Evolutionary conservation across 225 moss, liverwort and hornwort genomes (phyloP), one percentile per base, ranked within the genome.

Genomic region (Sphagnum tenellum): DNA sequence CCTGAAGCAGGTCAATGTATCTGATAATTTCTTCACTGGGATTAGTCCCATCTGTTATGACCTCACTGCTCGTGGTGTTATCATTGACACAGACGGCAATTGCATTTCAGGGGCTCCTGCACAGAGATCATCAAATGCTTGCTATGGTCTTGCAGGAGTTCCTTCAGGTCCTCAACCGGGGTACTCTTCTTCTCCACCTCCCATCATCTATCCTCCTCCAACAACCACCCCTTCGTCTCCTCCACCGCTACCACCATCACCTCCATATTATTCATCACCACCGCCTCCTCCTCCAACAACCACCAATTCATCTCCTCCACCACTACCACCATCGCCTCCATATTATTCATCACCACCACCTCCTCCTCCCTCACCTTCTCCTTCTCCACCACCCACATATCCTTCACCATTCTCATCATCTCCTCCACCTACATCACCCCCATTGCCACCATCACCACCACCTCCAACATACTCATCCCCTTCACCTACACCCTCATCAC

Each of bases 21-120:
- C 87, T 3, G 54, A 96, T 58, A 96, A 92, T 50, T 92, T 29
- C 48, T 87, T 96, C 69, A 79, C 76, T 2, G 71, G 66, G 0
- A 60, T 71, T 44, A 66, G 71, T 63, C 47, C 78, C 45, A n/a
- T 82, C 29, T 75, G 70, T 63, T 0, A 60, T 14, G 45, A 70
- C 49, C 78, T 80, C 44, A 48, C 83, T 29, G 29, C 29, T 29
- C 29, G 29, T 29, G 29, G 29, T 29, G 29, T 29, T 7, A 49
- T 63, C 2, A 64, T 92, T 5, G 79, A 92, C 6, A 47, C 78
- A 2, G 65, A 47, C 44, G 88, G 78, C 2, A 92, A 96, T 46
- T 92, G 95, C 66, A 73, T 92, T 12, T 66, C 88, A 8, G 78
- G 75, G 2, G 60, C 48, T 4, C 52, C 64, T 3, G 68, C 64